Conservation (phyloP, 345 rosid species). For the Camelina hispida region DNA sequence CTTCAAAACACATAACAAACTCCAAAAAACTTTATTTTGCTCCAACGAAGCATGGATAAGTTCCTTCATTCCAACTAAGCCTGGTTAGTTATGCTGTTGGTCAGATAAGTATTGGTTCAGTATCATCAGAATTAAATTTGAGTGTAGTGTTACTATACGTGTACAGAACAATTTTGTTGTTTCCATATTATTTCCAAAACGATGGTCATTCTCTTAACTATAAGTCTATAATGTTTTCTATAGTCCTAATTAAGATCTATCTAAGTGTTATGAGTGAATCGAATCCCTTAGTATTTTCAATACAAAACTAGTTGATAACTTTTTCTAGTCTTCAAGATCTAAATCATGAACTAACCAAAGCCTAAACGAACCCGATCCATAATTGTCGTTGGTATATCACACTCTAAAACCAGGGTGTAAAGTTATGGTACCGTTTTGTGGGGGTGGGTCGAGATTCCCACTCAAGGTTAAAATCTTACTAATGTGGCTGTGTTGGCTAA, state of each 20-base stretch:
- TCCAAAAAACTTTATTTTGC: conserved; percentile 1
- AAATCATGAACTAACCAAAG: neutral
- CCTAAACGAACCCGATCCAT: neutral
- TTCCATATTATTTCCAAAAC: too few relatives aligned
- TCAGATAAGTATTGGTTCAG: neutral
- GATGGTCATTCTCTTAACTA: too few relatives aligned
- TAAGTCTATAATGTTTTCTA: too few relatives aligned
- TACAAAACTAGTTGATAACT: too few relatives aligned
- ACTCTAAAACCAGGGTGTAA: conserved; percentile 31
- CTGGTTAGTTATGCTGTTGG: neutral
- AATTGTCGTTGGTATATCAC: neutral
- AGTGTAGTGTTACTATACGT: neutral
- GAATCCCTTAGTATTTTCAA: too few relatives aligned
- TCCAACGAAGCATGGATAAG: conserved; percentile 21
- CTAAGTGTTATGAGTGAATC: neutral
- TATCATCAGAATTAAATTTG: neutral
- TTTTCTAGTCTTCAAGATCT: neutral
- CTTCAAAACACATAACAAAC: conserved; percentile 6
- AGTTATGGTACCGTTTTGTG: conserved; percentile 14
- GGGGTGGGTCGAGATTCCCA: conserved; percentile 35
- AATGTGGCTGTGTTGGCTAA: conserved; percentile 3
- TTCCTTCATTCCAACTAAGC: conserved; percentile 2
- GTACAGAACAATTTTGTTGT: neutral
- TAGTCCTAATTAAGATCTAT: too few relatives aligned
- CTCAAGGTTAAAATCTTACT: neutral